phyloP scores from a whole-genome alignment of 2,329 filamentous ascomycete species.

The Helicocarpus griseus region DNA sequence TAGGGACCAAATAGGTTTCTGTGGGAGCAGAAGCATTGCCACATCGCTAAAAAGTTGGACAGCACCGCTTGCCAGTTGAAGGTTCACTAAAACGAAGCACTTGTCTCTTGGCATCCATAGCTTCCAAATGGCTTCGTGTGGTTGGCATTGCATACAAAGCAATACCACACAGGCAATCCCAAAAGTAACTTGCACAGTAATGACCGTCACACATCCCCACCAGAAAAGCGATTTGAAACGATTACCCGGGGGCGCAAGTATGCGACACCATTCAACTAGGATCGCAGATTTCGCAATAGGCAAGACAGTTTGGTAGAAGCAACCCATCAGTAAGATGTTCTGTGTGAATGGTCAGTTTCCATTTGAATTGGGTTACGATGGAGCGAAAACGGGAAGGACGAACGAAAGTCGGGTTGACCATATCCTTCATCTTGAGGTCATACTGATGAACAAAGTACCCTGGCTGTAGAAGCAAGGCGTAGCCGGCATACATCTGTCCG shows the following conservation, averaged over 20 bases:
- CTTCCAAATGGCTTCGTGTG: conserved; percentile 27
- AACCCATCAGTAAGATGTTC: conserved; percentile 26
- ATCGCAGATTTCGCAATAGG: conserved; percentile 34
- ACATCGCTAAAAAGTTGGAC: conserved; percentile 26
- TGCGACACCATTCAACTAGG: conserved; percentile 35
- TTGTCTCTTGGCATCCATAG: conserved; percentile 20
- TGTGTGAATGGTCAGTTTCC: conserved; percentile 7
- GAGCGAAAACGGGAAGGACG: not conserved
- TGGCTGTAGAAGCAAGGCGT: conserved; percentile 18
- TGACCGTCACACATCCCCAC: conserved; percentile 25
- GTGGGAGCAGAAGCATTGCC: conserved; percentile 26
- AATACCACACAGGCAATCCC: conserved; percentile 21
- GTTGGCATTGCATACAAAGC: conserved; percentile 27
- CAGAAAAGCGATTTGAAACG: conserved; percentile 24
- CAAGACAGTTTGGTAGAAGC: conserved; percentile 29
- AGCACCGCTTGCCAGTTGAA: conserved; percentile 22
- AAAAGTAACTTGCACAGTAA: conserved; percentile 22
- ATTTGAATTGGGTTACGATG: not conserved
- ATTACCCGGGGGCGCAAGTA: conserved; percentile 23
- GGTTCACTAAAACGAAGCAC: conserved; percentile 21
- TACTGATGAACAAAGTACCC: conserved; percentile 32
- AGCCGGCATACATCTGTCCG: conserved; percentile 16
- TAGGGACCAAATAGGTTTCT: conserved; percentile 27
- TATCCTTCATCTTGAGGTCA: conserved; percentile 21
- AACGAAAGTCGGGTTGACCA: conserved; percentile 19